Base-by-base conservation (phyloP, 1,284 basidiomycete genomes). In the Ustilago hordei region DNA sequence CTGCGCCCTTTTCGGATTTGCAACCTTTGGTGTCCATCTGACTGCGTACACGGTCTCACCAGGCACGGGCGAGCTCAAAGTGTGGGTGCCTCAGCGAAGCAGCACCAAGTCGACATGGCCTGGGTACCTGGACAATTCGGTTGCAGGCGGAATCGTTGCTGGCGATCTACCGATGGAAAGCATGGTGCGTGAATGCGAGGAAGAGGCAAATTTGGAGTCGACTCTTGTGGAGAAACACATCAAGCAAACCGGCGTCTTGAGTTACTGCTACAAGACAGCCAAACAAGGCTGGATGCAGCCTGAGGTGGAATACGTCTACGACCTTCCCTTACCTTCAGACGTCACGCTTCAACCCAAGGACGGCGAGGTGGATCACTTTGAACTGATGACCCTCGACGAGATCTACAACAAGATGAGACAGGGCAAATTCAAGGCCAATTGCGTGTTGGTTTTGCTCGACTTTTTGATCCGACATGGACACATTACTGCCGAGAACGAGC, bases 351-450 rank as follows among this genome's bases (percentile, higher is more conserved):
- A 88, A 55, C 95, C 95, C 0, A 89, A 91, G 43, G 96, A 98
- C 78, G 95, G 93, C 36, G 96, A 98, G 85, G 95, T 98, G 5
- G 94, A 97, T 83, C 92, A 90, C 1, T 98, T 98, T 81, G 91
- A 92, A 54, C 75, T 87, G 17, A 72, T 87, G 67, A 60, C 59
- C 8, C 48, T 84, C 5, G 78, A 81, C 5, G 74, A 86, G 53
- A 73, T 86, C 36, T 43, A 81, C 50, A 55, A 67, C 4, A 64
- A 59, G 58, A 80, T 86, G 76, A 57, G 66, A 12, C 86, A 88
- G 15, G 91, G 91, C 0, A 83, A 90, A 32, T 97, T 96, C 88
- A 97, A 97, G 86, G 89, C 92, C 2, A 95, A 96, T 79, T 95
- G 93, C 78, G 92, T 91, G 2, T 80, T 93, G 87, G 94, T 93